phyloP scores from a whole-genome alignment of 345 rosid species.

The Hevea brasiliensis region DNA sequence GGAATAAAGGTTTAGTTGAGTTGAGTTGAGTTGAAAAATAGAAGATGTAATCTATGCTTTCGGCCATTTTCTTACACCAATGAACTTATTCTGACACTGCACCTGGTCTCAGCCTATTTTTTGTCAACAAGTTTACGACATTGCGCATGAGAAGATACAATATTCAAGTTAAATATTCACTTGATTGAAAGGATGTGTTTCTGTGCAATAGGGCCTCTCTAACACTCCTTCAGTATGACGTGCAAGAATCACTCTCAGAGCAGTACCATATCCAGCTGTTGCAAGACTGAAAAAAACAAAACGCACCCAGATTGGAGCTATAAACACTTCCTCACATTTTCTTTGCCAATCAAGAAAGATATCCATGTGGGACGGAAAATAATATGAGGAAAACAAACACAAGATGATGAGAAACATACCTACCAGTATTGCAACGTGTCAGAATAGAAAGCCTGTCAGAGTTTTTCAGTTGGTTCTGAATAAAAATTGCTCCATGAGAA shows the following conservation, averaged over 20 bases:
- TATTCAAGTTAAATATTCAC: slow-evolving; percentile 34
- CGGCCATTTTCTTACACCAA: no score
- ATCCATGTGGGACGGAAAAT: not conserved
- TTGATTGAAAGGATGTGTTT: slow-evolving; percentile 98
- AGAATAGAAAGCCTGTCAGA: slow-evolving; percentile 55
- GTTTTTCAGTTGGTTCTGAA: slow-evolving; percentile 47
- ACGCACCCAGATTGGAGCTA: not conserved
- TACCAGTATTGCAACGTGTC: slow-evolving; percentile 98
- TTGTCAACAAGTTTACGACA: not conserved
- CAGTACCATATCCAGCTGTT: slow-evolving; percentile 98
- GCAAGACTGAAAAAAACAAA: slow-evolving; percentile 65
- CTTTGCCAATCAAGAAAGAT: slow-evolving; percentile 10
- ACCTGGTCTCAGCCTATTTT: not conserved
- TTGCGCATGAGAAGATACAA: not conserved
- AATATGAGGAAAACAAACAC: not conserved
- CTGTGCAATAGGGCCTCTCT: slow-evolving; percentile 90
- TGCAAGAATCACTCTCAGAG: slow-evolving; percentile 87
- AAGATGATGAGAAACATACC: slow-evolving; percentile 37
- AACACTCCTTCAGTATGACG: slow-evolving; percentile 65
- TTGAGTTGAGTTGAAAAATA: no score
- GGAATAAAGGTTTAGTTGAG: no score
- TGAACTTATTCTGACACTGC: not conserved
- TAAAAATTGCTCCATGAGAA: slow-evolving; percentile 57
- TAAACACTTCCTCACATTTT: not conserved
- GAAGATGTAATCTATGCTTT: no score